phyloP scores from a whole-genome alignment of 495 filamentous ascomycete species.

The Cercophora newfieldiana region DNA sequence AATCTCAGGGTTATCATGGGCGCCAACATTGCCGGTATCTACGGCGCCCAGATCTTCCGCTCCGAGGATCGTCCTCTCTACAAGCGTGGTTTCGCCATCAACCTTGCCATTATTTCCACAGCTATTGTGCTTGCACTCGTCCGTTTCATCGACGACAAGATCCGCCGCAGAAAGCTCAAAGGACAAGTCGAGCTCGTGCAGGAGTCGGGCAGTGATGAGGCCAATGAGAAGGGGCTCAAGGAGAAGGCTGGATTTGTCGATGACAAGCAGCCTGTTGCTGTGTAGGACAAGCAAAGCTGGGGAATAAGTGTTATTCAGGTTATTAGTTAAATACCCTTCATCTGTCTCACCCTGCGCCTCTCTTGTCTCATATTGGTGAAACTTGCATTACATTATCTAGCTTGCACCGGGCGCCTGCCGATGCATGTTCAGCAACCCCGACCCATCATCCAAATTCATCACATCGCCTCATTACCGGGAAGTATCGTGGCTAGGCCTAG shows the following conservation, averaged over 20 bases:
- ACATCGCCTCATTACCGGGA: too few relatives aligned
- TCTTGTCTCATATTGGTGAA: too few relatives aligned
- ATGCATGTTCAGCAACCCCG: too few relatives aligned
- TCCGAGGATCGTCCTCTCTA: conserved; percentile 53
- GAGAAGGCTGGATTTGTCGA: neutral
- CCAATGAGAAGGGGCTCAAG: conserved; percentile 4
- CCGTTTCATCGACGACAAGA: conserved; percentile 32
- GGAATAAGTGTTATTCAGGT: neutral
- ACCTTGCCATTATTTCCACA: conserved; percentile 27
- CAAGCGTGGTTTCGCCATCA: conserved; percentile 39
- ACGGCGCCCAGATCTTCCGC: conserved; percentile 57
- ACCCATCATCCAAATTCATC: neutral
- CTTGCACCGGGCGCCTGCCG: too few relatives aligned
- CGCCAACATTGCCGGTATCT: conserved; percentile 55
- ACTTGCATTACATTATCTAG: neutral
- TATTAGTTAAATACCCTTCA: neutral
- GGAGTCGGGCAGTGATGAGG: conserved; percentile 11
- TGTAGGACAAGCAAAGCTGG: neutral
- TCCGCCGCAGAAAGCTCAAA: conserved; percentile 21
- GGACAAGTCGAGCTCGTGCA: neutral
- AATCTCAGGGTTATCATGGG: conserved; percentile 55
- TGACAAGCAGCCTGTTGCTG: neutral
- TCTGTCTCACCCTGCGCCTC: too few relatives aligned
- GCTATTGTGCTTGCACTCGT: conserved; percentile 25
- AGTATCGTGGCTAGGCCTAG: too few relatives aligned